Evolutionary conservation across 2,329 filamentous ascomycete genomes (phyloP), one percentile per base, ranked within the genome.

Genomic region (Monilinia aucupariae): DNA sequence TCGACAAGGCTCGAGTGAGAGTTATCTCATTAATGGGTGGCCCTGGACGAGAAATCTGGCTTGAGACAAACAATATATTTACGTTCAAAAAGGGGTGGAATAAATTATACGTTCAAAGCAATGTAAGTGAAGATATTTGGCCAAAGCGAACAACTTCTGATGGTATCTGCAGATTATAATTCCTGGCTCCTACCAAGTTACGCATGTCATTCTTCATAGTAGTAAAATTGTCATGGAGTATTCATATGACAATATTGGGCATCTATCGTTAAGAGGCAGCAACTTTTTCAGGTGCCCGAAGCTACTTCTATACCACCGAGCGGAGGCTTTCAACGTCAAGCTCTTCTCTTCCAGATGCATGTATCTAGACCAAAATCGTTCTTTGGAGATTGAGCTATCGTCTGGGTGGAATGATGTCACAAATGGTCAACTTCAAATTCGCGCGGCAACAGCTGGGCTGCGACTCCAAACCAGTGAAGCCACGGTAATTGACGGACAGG

Each of bases 291-390:
- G 77, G 49, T 79, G 82, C 20, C 80, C 87, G 0, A 82, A 84
- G 8, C 80, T 96, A 0, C 81, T 85, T n/a, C 81, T 93, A 34
- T 96, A 90, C 72, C 89, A 92, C 39, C 83, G 85, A 20, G 75
- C 82, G 1, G 80, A 85, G 52, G 83, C 89, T 0, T 83, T 97
- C 4, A 84, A 91, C 64, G 83, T 89, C 2, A 82, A 81, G 55
- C 77, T 96, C 9, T 80, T 78, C 49, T 80, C 89, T 0, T 85
- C 89, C 0, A 88, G 83, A 65, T 79, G 86, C 51, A 87, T 96
- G 30, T 86, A 93, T 66, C 83, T 99, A 6, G 90, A 96, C 72
- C 87, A 87, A 68, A 86, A 87, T 69, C 90, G 90, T 63, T 86
- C 85, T 0, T 79, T 97, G 0, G 90, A 96, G 64, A 78, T 99